Evolutionary conservation across 495 filamentous ascomycete species (phyloP).

Genomic region (Acidiella bohemica): DNA sequence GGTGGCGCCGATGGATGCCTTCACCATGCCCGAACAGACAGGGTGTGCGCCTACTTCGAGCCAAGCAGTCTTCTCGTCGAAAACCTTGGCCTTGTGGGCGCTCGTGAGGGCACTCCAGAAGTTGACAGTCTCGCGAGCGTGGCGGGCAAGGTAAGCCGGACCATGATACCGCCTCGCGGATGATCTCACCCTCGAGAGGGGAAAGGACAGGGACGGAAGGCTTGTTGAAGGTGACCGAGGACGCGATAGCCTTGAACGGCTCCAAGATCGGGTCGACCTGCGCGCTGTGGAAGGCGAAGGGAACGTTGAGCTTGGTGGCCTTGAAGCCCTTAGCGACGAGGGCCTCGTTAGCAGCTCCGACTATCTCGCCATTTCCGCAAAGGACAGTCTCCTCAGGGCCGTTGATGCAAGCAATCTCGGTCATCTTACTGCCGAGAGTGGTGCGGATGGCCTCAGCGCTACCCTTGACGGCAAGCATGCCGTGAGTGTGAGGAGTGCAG

Average conservation of each 20-base stretch:
- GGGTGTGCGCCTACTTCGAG: conserved; percentile 33
- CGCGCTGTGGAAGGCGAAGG: conserved; percentile 43
- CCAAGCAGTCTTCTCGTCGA: conserved; percentile 34
- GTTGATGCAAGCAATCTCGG: conserved; percentile 36
- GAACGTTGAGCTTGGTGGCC: conserved; percentile 37
- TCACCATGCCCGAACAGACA: conserved; percentile 32
- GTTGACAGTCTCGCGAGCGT: conserved; percentile 34
- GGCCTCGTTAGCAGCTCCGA: conserved; percentile 25
- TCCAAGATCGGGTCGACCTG: conserved; percentile 41
- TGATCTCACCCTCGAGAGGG: conserved; percentile 31
- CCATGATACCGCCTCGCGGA: conserved; percentile 32
- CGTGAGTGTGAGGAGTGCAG: conserved; percentile 58
- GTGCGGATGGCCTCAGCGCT: conserved; percentile 26
- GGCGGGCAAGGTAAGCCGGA: conserved; percentile 31
- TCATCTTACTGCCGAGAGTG: conserved; percentile 31
- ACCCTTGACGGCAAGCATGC: conserved; percentile 39
- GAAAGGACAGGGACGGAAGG: conserved; percentile 31
- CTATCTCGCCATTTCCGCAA: conserved; percentile 27
- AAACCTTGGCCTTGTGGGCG: conserved; percentile 29
- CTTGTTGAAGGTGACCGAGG: conserved; percentile 32
- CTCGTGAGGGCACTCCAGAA: conserved; percentile 30
- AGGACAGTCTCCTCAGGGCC: conserved; percentile 36
- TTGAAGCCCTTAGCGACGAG: conserved; percentile 35
- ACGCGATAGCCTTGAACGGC: conserved; percentile 30
- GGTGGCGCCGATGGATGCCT: conserved; percentile 29